Conservation (phyloP, 495 filamentous ascomycete species). For the Hyaloscypha finlandica region DNA sequence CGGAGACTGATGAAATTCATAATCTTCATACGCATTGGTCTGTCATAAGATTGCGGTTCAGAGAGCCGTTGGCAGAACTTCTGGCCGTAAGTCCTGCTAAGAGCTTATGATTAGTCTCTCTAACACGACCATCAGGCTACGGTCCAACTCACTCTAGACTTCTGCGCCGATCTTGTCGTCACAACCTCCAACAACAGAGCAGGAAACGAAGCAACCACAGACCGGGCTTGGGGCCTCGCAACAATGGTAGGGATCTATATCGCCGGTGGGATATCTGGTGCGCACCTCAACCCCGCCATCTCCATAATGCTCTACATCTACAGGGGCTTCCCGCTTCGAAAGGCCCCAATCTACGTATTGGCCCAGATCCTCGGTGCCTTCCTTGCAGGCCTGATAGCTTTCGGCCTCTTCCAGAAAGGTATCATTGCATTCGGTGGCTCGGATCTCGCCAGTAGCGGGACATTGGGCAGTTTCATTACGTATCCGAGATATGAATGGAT, state of each 20-base stretch:
- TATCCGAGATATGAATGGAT: slow-evolving; percentile 46
- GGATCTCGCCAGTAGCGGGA: slow-evolving; percentile 34
- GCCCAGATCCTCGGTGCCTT: slow-evolving; percentile 54
- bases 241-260: slow-evolving; percentile 62
- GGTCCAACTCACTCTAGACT: slow-evolving; percentile 42
- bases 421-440: slow-evolving; percentile 43
- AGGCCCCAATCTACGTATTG: slow-evolving; percentile 52
- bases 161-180: slow-evolving; percentile 51
- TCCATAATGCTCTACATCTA: slow-evolving; percentile 51
- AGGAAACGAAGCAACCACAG: slow-evolving; percentile 28
- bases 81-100: slow-evolving; percentile 44
- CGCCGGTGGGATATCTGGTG: slow-evolving; percentile 53
- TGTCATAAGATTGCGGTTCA: slow-evolving; percentile 51
- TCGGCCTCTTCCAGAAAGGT: slow-evolving; percentile 49
- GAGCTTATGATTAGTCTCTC: neutral
- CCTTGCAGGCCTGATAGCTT: slow-evolving; percentile 48
- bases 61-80: slow-evolving; percentile 51
- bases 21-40: slow-evolving; percentile 57
- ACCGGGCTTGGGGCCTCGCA: slow-evolving; percentile 56
- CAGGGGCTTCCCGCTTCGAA: slow-evolving; percentile 54
- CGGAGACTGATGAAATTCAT: slow-evolving; percentile 31
- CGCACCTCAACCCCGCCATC: slow-evolving; percentile 55
- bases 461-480: slow-evolving; percentile 44
- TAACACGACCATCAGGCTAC: slow-evolving; percentile 28
- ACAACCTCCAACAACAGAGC: slow-evolving; percentile 42